Base-by-base conservation (phyloP, 441 rosid species). In the Brassica hybrid region DNA sequence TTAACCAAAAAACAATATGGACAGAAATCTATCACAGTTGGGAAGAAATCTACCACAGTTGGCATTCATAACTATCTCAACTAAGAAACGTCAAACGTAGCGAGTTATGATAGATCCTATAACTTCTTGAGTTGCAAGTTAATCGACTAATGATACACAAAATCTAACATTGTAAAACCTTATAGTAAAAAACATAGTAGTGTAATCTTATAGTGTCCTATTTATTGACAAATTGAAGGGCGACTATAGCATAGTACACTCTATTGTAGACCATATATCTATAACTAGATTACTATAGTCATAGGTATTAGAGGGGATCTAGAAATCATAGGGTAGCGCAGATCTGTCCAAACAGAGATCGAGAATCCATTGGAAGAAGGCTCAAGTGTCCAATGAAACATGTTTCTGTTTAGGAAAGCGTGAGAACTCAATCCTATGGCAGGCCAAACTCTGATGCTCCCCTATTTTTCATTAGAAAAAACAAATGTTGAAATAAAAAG, bases 271-370 rank as follows among this genome's bases (percentile, higher is more conserved):
- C 43, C 27, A 70, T 57, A 67, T n/a, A n/a, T n/a, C n/a, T 8
- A 1, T 25, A 6, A 12, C 4, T 61, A 30, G 48, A n/a, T n/a
- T 18, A 8, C 14, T 13, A 9, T 58, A 75, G 50, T 9, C 36
- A 60, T 75, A 75, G 68, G 79, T 60, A 19, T 1, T 45, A 59
- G 62, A 69, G 71, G 10, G 61, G 38, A 34, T 71, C 72, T 65
- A 30, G 61, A 63, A 70, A 25, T 52, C 43, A 23, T 72, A 77
- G 81, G 73, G 69, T 67, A 78, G 81, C 73, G 60, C 50, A 78
- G 77, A 78, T 72, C 73, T 48, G 81, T 67, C 58, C 57, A 66
- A 72, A 78, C 81, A 72, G 12, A 61, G 45, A 72, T 78, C 81
- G 81, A 78, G 77, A 72, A 73, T 66, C 25, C 68, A 66, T 50